phyloP scores from a whole-genome alignment of 306 rosid genomes.

The Erythrophleum fordii region DNA sequence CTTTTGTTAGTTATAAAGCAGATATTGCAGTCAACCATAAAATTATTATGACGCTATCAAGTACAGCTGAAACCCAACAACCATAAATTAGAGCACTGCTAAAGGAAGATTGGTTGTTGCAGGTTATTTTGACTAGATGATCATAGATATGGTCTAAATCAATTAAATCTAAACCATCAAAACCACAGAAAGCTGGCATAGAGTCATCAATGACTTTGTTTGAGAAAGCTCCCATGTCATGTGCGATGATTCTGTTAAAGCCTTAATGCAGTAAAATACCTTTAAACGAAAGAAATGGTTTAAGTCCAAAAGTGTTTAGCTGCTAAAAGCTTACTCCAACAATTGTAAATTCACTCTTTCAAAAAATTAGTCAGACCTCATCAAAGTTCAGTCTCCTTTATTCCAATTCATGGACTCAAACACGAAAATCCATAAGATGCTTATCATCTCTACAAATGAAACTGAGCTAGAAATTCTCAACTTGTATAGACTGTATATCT shows the following conservation, averaged over 20 bases:
- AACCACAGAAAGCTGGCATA: neutral
- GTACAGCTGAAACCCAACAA: constrained; percentile 5
- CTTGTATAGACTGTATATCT: neutral
- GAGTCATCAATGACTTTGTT: neutral
- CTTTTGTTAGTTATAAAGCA: neutral
- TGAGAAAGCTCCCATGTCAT: neutral
- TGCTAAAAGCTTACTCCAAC: neutral
- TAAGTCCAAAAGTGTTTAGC: neutral
- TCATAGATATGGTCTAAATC: neutral
- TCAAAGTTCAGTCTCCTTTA: neutral
- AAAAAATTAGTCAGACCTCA: neutral
- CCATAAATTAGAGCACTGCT: constrained; percentile 1
- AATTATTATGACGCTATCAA: neutral
- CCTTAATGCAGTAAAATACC: neutral
- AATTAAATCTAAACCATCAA: neutral
- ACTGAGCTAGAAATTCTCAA: neutral
- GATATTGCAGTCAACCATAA: neutral
- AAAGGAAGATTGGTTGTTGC: constrained; percentile 6
- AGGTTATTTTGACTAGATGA: neutral
- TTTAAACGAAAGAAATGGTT: neutral
- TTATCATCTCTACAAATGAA: neutral
- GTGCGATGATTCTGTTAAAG: neutral
- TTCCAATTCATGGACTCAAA: neutral
- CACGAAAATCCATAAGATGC: neutral
- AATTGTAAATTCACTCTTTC: neutral